Evolutionary conservation across 108 stramenopile species (phyloP).

Genomic region (Licmophora abbreviata): DNA sequence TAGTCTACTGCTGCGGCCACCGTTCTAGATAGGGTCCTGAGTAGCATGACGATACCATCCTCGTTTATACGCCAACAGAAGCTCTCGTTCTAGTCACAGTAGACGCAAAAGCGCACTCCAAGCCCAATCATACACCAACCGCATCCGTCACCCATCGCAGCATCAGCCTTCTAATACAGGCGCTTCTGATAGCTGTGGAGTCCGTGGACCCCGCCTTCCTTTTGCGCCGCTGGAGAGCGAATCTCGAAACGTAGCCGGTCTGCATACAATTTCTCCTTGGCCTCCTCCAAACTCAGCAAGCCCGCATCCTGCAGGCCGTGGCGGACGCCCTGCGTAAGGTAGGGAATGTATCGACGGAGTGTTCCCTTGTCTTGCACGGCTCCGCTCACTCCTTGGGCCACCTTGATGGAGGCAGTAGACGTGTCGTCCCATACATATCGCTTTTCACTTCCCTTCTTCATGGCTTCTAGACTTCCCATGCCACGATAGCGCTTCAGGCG

Average conservation of each 20-base stretch:
- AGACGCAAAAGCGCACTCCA: too few species aligned
- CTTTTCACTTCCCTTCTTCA: constrained; percentile 95
- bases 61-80: too few species aligned
- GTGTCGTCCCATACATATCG: constrained; percentile 96
- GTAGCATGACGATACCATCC: too few species aligned
- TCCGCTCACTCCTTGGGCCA: constrained; percentile 99
- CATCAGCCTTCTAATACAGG: constrained; percentile 74
- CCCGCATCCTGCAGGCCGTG: constrained; percentile 99
- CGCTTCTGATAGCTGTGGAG: constrained; percentile 96
- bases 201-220: constrained; percentile 98
- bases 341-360: constrained; percentile 93
- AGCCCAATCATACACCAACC: too few species aligned
- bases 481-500: constrained; percentile 99
- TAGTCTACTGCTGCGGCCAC: too few species aligned
- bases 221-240: constrained; percentile 98
- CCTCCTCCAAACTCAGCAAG: constrained; percentile 57
- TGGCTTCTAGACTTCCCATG: constrained; percentile 99
- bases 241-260: constrained; percentile 92
- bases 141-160: too few species aligned
- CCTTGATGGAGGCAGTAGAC: constrained; percentile 85
- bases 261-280: constrained; percentile 65
- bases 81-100: too few species aligned
- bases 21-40: too few species aligned
- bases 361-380: constrained; percentile 99
- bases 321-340: constrained; percentile 92